Base-by-base conservation (phyloP, 192 early-diverging fungal genomes). In the Coemansia sp. region DNA sequence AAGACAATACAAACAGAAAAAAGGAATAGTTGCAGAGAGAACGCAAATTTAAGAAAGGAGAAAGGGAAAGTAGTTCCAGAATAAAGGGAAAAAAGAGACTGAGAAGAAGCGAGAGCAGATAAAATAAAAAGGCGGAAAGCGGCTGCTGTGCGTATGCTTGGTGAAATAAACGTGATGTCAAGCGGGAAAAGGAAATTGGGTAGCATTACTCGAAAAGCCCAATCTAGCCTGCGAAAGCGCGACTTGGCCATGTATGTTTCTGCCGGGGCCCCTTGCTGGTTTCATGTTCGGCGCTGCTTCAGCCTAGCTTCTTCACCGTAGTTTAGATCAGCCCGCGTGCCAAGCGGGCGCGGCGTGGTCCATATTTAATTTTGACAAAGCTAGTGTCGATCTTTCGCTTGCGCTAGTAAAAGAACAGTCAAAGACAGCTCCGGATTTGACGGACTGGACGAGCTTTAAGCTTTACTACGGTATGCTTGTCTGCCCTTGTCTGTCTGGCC, bases 11-110 rank as follows among this genome's bases (percentile, higher is more conserved):
- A 53, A 53, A 26, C 23, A 21, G 7, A 49, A 24, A 53, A 53
- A 53, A 12, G 6, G 24, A 26, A 26, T 10, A 26, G 23, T 15
- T 24, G 9, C 51, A 53, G 23, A 53, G 51, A 53, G 24, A 26
- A 53, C 51, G 51, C 51, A 63, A 62, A 44, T 30, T 39, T 45
- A 45, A 23, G 23, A 45, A 62, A 45, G 26, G 60, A 24, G 30
- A 41, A 35, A 10, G 33, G 4, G 18, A 26, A 65, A 39, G 24
- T 41, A 65, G 35, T 26, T 23, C 51, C 23, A 26, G 24, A 7
- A 53, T 12, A 53, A 26, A 53, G 21, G 51, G 24, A 53, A 53
- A 26, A 49, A n/a, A 1, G 2, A 24, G 44, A 18, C 44, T 46
- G 44, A 15, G 44, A 26, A 26, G 4, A 53, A 53, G 23, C 51